Evolutionary conservation across 805 yeast species (phyloP), one percentile per base, ranked within the genome.

Genomic region (Lipomyces starkeyi): DNA sequence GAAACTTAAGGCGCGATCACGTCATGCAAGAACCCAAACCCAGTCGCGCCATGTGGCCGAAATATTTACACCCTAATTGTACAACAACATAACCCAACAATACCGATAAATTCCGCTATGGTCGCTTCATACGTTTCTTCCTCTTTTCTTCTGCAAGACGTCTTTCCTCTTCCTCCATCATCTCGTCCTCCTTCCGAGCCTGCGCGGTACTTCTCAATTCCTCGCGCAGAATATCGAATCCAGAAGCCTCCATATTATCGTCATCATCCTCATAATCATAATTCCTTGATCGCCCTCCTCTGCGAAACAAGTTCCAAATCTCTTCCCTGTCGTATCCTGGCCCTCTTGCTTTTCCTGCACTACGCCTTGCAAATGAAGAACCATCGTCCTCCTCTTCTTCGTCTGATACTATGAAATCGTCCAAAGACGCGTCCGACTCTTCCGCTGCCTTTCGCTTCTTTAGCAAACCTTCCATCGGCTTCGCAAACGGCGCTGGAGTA

Each of bases 171-270:
- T 43, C 63, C 74, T 86, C 86, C 76, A 93, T 98, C 62, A 84
- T 80, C 60, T 83, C 80, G 75, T 94, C 99, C 76, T 95, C 99
- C 53, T 83, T 70, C 72, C 85, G 84, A 0, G 97, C 99, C 64
- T 83, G 84, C 61, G 83, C 83, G 49, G 87, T 82, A 13, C 97
- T 89, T 43, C 85, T 75, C 69, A 81, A 85, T 78, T 94, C 99
- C 75, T 94, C 99, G 65, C 86, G 91, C 55, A 92, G 80, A 29
- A 95, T 87, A 71, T 94, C 98, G 34, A 88, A 88, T 34, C 97
- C 98, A 0, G 95, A 89, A 2, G 97, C 97, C 76, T 94, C 98
- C 98, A 95, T 94, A 74, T 91, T 92, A 66, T 84, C 88, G 59
- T 74, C 80, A 29, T 82, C 82, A 34, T 73, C 74, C 69, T 81